Evolutionary conservation across 768 basidiomycete genomes (phyloP).

Genomic region (Agaricus sinodeliciosus): DNA sequence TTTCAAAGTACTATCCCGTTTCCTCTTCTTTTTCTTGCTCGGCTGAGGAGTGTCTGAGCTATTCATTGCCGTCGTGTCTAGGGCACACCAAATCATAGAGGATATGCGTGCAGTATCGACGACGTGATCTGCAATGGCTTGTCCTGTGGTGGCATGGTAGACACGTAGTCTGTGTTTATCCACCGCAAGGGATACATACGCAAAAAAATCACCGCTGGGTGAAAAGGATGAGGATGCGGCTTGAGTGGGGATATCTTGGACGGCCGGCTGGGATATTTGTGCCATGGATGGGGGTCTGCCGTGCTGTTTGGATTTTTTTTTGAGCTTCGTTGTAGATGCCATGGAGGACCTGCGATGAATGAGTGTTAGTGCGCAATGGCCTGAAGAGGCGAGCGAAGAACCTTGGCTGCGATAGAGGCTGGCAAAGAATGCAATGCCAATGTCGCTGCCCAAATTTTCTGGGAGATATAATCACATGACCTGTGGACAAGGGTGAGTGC

Average conservation of each 20-base stretch:
- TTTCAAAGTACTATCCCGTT: constrained; percentile 25
- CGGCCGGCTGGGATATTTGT: constrained; percentile 47
- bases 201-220: constrained; percentile 47
- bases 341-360: constrained; percentile 19
- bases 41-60: constrained; percentile 25
- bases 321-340: constrained; percentile 40
- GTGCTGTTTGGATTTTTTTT: constrained; percentile 48
- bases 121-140: constrained; percentile 50
- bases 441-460: constrained; percentile 10
- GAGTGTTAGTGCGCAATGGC: neutral
- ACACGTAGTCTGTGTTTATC: constrained; percentile 69
- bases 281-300: constrained; percentile 48
- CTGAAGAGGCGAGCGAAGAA: neutral
- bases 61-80: constrained; percentile 20
- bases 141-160: constrained; percentile 50
- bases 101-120: constrained; percentile 51
- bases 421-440: neutral
- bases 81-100: constrained; percentile 43
- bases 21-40: constrained; percentile 52
- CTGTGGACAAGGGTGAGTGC: constrained; percentile 1
- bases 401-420: too few relatives aligned
- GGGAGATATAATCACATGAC: constrained; percentile 1
- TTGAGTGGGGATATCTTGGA: constrained; percentile 37
- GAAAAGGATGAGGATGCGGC: constrained; percentile 53
- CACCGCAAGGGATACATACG: constrained; percentile 55